A percentile compares a stretch with the other conserved stretches of the same genome.
Conservation (phyloP, 2,329 filamentous ascomycete species). For the Diplodia seriata region DNA sequence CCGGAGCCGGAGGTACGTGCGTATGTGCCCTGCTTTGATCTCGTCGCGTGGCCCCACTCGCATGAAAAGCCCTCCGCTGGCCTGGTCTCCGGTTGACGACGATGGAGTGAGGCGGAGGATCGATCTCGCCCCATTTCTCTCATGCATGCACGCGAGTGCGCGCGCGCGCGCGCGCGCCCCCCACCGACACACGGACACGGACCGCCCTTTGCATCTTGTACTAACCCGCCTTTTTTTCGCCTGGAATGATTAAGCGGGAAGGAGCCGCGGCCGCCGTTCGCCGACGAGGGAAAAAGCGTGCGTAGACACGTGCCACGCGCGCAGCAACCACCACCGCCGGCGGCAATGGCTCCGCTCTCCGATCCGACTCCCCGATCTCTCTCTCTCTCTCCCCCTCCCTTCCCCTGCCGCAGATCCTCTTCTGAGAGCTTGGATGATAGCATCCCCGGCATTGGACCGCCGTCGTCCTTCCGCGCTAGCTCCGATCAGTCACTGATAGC, state of each 20-base stretch:
- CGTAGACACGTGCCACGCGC: not conserved
- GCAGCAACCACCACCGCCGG: not conserved
- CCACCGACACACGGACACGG: not conserved
- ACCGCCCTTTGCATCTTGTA: not conserved
- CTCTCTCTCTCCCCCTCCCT: too few relatives aligned
- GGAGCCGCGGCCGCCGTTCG: not conserved
- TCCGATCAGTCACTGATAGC: too few relatives aligned
- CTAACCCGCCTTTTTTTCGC: not conserved
- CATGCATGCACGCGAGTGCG: too few relatives aligned
- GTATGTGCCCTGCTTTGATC: not conserved
- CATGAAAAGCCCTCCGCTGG: not conserved
- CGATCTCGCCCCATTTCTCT: constrained; percentile 1
- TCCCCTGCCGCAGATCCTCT: too few relatives aligned
- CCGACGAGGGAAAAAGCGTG: not conserved
- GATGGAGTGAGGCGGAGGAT: not conserved
- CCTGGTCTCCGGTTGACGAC: constrained; percentile 1
- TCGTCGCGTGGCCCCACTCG: not conserved
- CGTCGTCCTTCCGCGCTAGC: too few relatives aligned
- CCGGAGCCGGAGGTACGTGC: not conserved
- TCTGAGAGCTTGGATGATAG: too few relatives aligned
- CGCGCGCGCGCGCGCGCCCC: too few relatives aligned
- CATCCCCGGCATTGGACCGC: too few relatives aligned
- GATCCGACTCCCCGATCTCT: too few relatives aligned
- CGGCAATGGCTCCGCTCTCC: too few relatives aligned
- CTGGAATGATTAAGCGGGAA: not conserved